A percentile compares a stretch with the other conserved stretches of the same genome.
Conservation (phyloP, 352 stramenopile genomes). For the Phytophthora brassicae region DNA sequence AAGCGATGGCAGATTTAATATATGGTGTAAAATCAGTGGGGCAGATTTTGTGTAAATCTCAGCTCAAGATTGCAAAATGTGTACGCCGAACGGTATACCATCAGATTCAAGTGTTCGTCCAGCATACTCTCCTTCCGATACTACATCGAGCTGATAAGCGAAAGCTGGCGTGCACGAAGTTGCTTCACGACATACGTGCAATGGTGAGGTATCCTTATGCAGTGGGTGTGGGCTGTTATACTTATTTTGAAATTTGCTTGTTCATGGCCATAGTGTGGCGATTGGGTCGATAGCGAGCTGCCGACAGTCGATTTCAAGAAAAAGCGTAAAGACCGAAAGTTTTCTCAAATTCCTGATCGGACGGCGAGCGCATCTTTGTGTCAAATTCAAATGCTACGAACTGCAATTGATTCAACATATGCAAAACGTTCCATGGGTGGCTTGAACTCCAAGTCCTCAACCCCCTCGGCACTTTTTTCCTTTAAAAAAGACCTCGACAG, state of each 20-base stretch:
- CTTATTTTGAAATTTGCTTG: not conserved
- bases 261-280: slow-evolving; percentile 41
- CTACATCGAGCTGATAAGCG: slow-evolving; percentile 87
- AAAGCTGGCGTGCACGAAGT: slow-evolving; percentile 60
- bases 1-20: slow-evolving; percentile 62
- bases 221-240: too few species aligned
- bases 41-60: slow-evolving; percentile 36
- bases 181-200: slow-evolving; percentile 69
- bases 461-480: slow-evolving; percentile 47
- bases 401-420: slow-evolving; percentile 62
- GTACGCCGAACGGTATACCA: slow-evolving; percentile 65
- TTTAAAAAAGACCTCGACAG: slow-evolving; percentile 83
- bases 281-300: slow-evolving; percentile 51
- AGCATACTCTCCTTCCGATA: slow-evolving; percentile 73
- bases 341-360: slow-evolving; percentile 38
- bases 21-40: slow-evolving; percentile 71
- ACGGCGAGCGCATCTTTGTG: slow-evolving; percentile 32
- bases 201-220: slow-evolving; percentile 39
- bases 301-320: slow-evolving; percentile 54
- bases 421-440: slow-evolving; percentile 63
- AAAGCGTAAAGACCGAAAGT: slow-evolving; percentile 44
- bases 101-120: slow-evolving; percentile 68
- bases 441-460: slow-evolving; percentile 44
- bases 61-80: slow-evolving; percentile 38
- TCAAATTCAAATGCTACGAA: slow-evolving; percentile 60